phyloP scores from a whole-genome alignment of 805 yeast genomes.

The Candida stauntonica region DNA sequence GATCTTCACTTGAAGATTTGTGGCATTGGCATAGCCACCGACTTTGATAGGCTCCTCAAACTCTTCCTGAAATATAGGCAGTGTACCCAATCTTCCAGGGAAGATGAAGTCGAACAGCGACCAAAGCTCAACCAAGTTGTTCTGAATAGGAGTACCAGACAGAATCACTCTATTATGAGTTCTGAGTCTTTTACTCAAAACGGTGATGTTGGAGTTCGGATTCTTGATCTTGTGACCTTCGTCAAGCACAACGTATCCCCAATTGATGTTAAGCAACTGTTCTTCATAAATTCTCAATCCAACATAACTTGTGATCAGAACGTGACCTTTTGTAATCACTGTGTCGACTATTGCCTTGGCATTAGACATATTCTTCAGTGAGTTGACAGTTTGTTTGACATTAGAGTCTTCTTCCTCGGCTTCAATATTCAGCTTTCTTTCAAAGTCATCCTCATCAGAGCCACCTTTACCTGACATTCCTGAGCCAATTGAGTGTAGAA shows the following conservation, averaged over 20 bases:
- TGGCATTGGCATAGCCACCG: slow-evolving; percentile 98
- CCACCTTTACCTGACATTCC: slow-evolving; percentile 53
- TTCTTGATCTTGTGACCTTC: slow-evolving; percentile 97
- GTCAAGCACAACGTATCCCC: slow-evolving; percentile 91
- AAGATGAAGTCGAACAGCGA: slow-evolving; percentile 90
- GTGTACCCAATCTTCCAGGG: slow-evolving; percentile 91
- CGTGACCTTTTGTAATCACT: slow-evolving; percentile 68
- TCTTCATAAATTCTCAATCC: slow-evolving; percentile 71
- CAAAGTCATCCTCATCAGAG: slow-evolving; percentile 46
- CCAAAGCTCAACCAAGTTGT: slow-evolving; percentile 90
- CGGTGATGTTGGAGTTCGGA: slow-evolving; percentile 85
- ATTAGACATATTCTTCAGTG: slow-evolving; percentile 31
- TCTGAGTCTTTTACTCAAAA: slow-evolving; percentile 77
- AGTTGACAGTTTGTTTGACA: slow-evolving; percentile 25
- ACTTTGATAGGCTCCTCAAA: slow-evolving; percentile 88
- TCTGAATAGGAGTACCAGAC: slow-evolving; percentile 96
- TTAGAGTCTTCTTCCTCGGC: slow-evolving; percentile 38
- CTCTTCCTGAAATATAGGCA: slow-evolving; percentile 91
- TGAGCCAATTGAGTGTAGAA: slow-evolving; percentile 87
- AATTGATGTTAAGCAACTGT: slow-evolving; percentile 55
- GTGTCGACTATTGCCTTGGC: slow-evolving; percentile 50
- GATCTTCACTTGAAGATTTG: slow-evolving; percentile 92
- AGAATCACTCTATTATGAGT: slow-evolving; percentile 84
- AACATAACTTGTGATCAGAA: slow-evolving; percentile 86
- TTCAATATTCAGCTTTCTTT: slow-evolving; percentile 39